These are phyloP conservation scores for Pelargonium citronellum DNA, from an alignment of 441 rosid genomes.

Conservation along the genomic window DNA sequence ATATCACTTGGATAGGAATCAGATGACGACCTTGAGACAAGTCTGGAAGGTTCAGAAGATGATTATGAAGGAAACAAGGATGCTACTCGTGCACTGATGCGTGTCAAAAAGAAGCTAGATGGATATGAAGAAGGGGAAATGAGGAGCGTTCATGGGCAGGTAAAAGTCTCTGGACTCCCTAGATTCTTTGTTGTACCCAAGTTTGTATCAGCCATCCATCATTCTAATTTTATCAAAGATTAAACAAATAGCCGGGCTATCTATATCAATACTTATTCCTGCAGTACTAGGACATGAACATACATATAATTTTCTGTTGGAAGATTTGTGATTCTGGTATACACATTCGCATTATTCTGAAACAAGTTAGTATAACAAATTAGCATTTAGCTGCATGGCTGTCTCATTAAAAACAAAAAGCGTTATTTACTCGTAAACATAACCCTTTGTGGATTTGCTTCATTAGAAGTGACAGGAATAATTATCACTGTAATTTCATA, in stretches of 20 bases:
- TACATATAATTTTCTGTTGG: neutral
- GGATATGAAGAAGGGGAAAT: constrained; percentile 97
- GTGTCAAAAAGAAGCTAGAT: constrained; percentile 92
- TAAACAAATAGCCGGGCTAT: neutral
- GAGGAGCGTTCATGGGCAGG: constrained; percentile 97
- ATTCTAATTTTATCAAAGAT: neutral
- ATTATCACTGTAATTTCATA: too few relatives aligned
- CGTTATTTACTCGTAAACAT: neutral
- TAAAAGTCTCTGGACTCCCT: constrained; percentile 20
- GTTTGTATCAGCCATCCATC: neutral
- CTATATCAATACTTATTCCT: neutral
- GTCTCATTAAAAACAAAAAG: too few relatives aligned
- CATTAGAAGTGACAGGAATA: too few relatives aligned
- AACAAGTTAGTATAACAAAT: neutral
- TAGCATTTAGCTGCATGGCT: too few relatives aligned
- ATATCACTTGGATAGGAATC: constrained; percentile 42
- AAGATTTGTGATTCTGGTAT: neutral
- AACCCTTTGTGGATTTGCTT: too few relatives aligned
- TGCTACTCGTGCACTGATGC: constrained; percentile 88
- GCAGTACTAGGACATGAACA: neutral
- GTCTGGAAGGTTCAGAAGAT: constrained; percentile 63
- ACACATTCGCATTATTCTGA: neutral
- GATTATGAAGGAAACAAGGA: constrained; percentile 89
- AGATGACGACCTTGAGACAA: constrained; percentile 58
- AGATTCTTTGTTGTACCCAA: neutral